Evolutionary conservation across 192 early-diverging fungal genomes (phyloP), one percentile per base, ranked within the genome.

Genomic region (Umbelopsis sp.): DNA sequence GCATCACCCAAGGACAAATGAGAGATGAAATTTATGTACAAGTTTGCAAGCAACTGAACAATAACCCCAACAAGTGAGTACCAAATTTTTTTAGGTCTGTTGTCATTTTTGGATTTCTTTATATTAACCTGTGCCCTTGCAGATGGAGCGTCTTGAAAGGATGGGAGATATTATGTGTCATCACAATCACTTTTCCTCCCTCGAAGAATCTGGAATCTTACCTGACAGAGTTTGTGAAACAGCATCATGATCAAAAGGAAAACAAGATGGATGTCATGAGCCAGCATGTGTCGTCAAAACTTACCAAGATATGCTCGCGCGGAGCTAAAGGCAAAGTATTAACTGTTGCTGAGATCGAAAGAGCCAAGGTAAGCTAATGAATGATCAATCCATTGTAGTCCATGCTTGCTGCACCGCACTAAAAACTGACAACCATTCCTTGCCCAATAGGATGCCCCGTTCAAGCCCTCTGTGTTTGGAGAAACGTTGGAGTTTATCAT

Each of bases 21-120:
- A 86, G 96, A 36, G 97, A 99, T 76, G 97, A 99, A 77, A 93
- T 96, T 52, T 95, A 94, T 72, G 94, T 96, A 45, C 96, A 97
- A 85, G 76, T 97, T 25, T 94, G 93, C 83, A 96, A 96, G 78
- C 95, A 96, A 71, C 73, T 95, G 38, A 90, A 87, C 8, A 79
- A 89, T 21, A 95, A 96, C 66, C 95, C 95, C 24, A 83, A 81
- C 65, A 79, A 80, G 86, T 88, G 70, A 29, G 76, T 81, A 26
- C 3, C 9, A 45, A 17, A 53, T 56, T 14, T 50, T 29, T 5
- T 69, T n/a, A 32, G 21, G 65, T 51, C 38, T 54, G 38, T 69
- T 51, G 16, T 44, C 68, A 34, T 62, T 14, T 59, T n/a, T n/a
- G n/a, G n/a, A n/a, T n/a, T n/a, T n/a, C n/a, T n/a, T n/a, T n/a